These are phyloP conservation scores for Carallia brachiata DNA, from an alignment of 345 rosid genomes.

Conservation along the genomic window DNA sequence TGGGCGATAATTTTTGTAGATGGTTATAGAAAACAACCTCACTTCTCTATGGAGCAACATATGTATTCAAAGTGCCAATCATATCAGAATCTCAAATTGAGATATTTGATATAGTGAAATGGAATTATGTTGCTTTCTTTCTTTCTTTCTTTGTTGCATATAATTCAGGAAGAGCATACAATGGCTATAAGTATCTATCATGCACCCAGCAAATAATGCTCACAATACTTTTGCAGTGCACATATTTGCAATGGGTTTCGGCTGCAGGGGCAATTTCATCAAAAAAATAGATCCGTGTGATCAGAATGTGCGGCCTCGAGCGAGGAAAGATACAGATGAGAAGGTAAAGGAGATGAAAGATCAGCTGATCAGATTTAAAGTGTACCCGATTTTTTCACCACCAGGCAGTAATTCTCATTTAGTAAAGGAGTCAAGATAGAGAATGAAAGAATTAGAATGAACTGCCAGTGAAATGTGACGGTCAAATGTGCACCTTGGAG, in stretches of 20 bases:
- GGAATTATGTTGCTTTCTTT: not conserved
- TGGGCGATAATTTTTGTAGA: not conserved
- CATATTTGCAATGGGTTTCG: conserved; percentile 9
- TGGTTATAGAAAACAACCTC: not conserved
- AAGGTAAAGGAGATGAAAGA: conserved; percentile 75
- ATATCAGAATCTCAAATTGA: not conserved
- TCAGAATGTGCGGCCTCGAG: conserved; percentile 20
- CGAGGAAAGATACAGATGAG: conserved; percentile 35
- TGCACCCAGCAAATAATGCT: not conserved
- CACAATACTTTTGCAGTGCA: not conserved
- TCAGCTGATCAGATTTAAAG: conserved; percentile 73
- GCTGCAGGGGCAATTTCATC: conserved; percentile 43
- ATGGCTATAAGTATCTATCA: not conserved
- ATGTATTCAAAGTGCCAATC: not conserved
- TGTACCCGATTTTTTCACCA: conserved; percentile 57
- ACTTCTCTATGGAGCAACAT: not conserved
- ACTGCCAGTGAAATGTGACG: conserved; percentile 32
- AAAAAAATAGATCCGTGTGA: conserved; percentile 19
- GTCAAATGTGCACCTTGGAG: conserved; percentile 40
- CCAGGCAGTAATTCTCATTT: conserved; percentile 68
- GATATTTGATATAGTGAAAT: not conserved
- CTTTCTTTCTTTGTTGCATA: not conserved
- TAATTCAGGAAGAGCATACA: not conserved
- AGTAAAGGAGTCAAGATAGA: conserved; percentile 61
- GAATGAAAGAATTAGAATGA: conserved; percentile 69